Conservation (phyloP, 225 moss, liverwort and hornwort genomes). For the Anthoceros angustus region DNA sequence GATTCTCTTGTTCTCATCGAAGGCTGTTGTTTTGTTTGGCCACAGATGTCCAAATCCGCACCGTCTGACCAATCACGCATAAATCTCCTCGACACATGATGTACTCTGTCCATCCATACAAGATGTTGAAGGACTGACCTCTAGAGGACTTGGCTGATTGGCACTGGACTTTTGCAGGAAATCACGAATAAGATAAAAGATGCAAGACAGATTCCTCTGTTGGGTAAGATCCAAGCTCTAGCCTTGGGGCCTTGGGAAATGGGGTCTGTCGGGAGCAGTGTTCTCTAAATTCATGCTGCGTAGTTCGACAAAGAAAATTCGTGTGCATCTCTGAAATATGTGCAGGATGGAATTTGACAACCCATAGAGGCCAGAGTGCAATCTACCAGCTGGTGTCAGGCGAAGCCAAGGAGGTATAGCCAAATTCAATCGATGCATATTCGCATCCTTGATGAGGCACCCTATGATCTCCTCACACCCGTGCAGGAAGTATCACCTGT, state of each 20-base stretch:
- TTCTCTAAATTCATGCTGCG: neutral
- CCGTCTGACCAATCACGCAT: conserved; percentile 81
- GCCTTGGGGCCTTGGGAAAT: neutral
- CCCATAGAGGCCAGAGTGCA: conserved; percentile 70
- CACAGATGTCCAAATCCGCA: conserved; percentile 94
- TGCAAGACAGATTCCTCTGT: conserved; percentile 82
- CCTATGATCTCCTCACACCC: neutral
- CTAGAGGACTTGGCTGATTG: neutral
- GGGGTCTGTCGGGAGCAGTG: neutral
- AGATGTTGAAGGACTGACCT: neutral
- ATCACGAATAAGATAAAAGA: conserved; percentile 70
- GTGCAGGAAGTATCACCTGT: conserved; percentile 69
- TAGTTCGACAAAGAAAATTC: neutral
- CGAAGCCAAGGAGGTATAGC: conserved; percentile 55
- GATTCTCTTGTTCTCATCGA: neutral
- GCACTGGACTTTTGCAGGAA: conserved; percentile 24
- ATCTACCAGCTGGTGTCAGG: conserved; percentile 80
- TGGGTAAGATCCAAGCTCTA: conserved; percentile 33
- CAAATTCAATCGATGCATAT: neutral
- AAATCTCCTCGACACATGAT: conserved; percentile 77
- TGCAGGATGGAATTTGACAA: conserved; percentile 83
- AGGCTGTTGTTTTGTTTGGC: neutral
- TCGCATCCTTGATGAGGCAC: neutral
- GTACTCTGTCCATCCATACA: conserved; percentile 13
- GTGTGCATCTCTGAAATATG: neutral